Evolutionary conservation across 2,329 filamentous ascomycete genomes (phyloP), one percentile per base, ranked within the genome.

Genomic region (Colletotrichum phormii): DNA sequence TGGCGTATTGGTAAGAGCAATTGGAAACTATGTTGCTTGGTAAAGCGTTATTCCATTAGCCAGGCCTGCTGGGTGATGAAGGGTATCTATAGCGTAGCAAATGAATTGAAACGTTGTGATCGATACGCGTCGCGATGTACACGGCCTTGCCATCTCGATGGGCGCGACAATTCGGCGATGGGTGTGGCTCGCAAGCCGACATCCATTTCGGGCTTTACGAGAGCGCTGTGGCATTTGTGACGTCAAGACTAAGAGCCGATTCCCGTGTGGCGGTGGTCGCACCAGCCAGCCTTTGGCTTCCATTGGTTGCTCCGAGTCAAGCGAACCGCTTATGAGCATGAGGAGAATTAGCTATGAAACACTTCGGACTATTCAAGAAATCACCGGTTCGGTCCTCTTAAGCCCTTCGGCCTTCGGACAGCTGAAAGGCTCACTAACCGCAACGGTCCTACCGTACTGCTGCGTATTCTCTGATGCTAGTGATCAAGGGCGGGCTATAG

Each of bases 141-240:
- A 49, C 18, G 29, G 12, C 2, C 22, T 63, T 59, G 57, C n/a
- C 31, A 68, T 59, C 24, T 59, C 24, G 63, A 64, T 33, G 42
- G 26, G 22, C 53, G 11, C 24, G n/a, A 35, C 5, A n/a, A 33
- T 55, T 73, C 66, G 66, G 71, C 49, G 26, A 31, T 70, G 49
- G 11, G 22, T 61, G 11, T 61, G 29, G 33, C 24, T 60, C 60
- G 55, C 13, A 33, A 35, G 18, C 66, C 71, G 71, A 72, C 24
- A 31, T 72, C 60, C 60, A 55, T 31, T 33, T 61, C 35, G 70
- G 54, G 66, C 26, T 70, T 60, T 72, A 70, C 33, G 35, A 70
- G 46, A 26, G 26, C 1, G 53, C 31, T 31, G 37, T 35, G 15
- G 22, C 13, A 51, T 15, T 54, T 2, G 61, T 73, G 71, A 73